A percentile compares a stretch with the other conserved stretches of the same genome.
phyloP scores from a whole-genome alignment of 2,329 filamentous ascomycete species.

The Mycosphaerella sp. region DNA sequence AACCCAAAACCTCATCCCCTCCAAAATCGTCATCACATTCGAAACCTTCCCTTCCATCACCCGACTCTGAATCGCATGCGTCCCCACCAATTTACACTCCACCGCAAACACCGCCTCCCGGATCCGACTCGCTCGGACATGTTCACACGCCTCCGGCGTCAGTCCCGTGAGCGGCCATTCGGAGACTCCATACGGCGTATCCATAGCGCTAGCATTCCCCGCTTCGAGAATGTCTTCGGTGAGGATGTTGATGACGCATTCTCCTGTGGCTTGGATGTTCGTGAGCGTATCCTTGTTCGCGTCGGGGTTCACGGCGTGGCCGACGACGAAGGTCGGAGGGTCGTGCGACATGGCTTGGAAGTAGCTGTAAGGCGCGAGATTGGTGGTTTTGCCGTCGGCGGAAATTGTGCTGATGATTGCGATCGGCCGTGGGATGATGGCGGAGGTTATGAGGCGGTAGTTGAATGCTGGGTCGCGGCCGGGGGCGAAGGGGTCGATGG shows the following conservation, averaged over 20 bases:
- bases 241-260: conserved; percentile 24
- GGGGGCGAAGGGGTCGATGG: conserved; percentile 70
- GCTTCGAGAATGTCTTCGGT: conserved; percentile 23
- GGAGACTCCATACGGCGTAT: conserved; percentile 64
- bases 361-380: conserved; percentile 30
- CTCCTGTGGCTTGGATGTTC: conserved; percentile 25
- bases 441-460: conserved; percentile 84
- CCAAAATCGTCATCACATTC: conserved; percentile 49
- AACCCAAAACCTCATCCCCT: conserved; percentile 80
- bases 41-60: conserved; percentile 64
- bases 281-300: conserved; percentile 22
- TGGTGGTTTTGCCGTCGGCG: conserved; percentile 19
- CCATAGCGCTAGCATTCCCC: conserved; percentile 61
- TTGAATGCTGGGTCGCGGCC: conserved; percentile 63
- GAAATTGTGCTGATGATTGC: conserved; percentile 20
- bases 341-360: conserved; percentile 28
- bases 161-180: conserved; percentile 74
- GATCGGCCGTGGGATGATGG: conserved; percentile 30
- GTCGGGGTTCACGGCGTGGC: conserved; percentile 13
- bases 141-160: conserved; percentile 56
- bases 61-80: conserved; percentile 65
- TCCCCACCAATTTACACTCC: conserved; percentile 43
- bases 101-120: conserved; percentile 72
- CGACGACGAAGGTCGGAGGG: conserved; percentile 20
- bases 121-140: conserved; percentile 64